Evolutionary conservation across 257 asterid genomes (phyloP).

Genomic region (Nicotiana tomentosiformis): DNA sequence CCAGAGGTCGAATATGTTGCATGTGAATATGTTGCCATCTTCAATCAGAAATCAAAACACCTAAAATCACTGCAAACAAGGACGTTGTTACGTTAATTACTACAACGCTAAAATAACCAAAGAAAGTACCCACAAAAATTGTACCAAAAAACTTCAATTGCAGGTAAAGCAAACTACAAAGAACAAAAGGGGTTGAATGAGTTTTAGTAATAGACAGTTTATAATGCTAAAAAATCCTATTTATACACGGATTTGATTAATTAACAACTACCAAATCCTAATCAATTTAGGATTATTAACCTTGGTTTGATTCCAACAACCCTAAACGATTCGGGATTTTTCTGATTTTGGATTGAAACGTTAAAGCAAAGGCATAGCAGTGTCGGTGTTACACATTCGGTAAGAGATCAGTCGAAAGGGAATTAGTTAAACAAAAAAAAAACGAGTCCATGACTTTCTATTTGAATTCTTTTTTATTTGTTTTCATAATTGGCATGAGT

Average conservation of each 20-base stretch:
- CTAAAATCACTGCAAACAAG: not conserved
- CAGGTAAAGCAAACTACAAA: too few relatives aligned
- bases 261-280: not conserved
- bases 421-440: too few relatives aligned
- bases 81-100: not conserved
- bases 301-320: too few relatives aligned
- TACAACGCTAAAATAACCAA: too few relatives aligned
- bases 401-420: not conserved
- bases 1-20: constrained; percentile 2
- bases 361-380: not conserved
- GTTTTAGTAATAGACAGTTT: not conserved
- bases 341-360: too few relatives aligned
- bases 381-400: not conserved
- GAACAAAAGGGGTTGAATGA: not conserved
- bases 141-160: too few relatives aligned
- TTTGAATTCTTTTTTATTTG: too few relatives aligned
- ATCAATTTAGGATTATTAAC: not conserved
- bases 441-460: not conserved
- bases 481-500: not conserved
- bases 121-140: too few relatives aligned
- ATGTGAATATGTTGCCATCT: not conserved
- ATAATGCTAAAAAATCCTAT: not conserved
- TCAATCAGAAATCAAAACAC: not conserved
- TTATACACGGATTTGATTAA: not conserved
- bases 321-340: not conserved